Conservation (phyloP, 345 rosid species). For the Bruguiera gymnorhiza region DNA sequence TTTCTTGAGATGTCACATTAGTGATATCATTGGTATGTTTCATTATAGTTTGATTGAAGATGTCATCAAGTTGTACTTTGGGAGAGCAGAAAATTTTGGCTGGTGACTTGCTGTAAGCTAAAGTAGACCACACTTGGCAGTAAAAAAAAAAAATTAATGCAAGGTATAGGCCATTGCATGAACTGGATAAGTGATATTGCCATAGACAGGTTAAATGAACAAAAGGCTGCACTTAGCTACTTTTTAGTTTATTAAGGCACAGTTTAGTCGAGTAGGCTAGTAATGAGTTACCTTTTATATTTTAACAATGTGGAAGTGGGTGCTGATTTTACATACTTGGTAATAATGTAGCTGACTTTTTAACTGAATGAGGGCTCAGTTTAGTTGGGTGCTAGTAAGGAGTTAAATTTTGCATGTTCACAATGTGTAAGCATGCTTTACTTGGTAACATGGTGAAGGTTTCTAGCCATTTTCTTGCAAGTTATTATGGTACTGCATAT, state of each 20-base stretch:
- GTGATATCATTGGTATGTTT: too few species aligned
- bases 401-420: not conserved
- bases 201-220: not conserved
- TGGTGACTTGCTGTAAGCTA: too few species aligned
- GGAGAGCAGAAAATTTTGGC: too few species aligned
- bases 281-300: not conserved
- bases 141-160: too few species aligned
- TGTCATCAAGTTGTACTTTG: too few species aligned
- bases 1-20: too few species aligned
- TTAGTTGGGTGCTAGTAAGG: not conserved
- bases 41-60: too few species aligned
- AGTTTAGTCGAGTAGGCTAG: not conserved
- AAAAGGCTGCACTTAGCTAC: not conserved
- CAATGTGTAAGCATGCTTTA: not conserved
- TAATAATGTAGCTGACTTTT: not conserved
- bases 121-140: too few species aligned
- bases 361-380: not conserved
- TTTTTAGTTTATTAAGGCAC: not conserved
- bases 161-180: too few species aligned
- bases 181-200: not conserved
- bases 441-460: not conserved
- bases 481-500: too few species aligned
- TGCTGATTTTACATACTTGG: not conserved
- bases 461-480: too few species aligned
- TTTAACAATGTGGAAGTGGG: not conserved